Evolutionary conservation across 2,329 filamentous ascomycete species (phyloP), one percentile per base, ranked within the genome.

Genomic region (Huntiella savannae): DNA sequence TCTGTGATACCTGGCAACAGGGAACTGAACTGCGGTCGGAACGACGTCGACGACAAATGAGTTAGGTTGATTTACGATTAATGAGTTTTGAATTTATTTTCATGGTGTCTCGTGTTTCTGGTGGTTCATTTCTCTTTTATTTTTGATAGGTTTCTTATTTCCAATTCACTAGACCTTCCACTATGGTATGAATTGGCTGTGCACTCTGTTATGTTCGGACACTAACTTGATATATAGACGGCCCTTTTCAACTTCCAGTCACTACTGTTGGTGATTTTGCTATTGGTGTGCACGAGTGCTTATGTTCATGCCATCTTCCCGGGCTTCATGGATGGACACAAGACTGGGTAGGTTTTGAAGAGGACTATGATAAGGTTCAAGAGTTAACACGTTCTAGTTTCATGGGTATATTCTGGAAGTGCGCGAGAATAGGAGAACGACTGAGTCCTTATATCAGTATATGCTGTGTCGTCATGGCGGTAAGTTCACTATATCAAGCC

Each of bases 181-280:
- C 22, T 6, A 28, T 28, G 22, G 22, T 28, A 28, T 28, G 22
- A 28, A 28, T 28, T 3, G 6, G 10, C 22, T 28, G 22, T 28
- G 7, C 22, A 28, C 22, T 28, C 6, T 28, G 8, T 28, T 10
- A 8, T 28, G 22, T 28, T 28, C 22, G 1, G 22, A 28, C 15
- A 36, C 40, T 43, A 47, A 44, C 15, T 11, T 39, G 12, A 15
- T 35, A 33, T 45, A 16, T 57, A 95, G 91, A 82, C 91, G 50
- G 91, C 91, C 47, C 80, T 98, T 58, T 95, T 98, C 78, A 96
- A 96, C 67, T 96, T 98, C 69, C 86, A 95, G 64, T 93, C 86
- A 49, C 81, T 96, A 55, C 75, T 98, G 55, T 76, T 96, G 56
- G 88, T 95, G 54, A 77, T 98, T 57, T 77, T 98, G 44, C 80